Evolutionary conservation across 2,329 filamentous ascomycete species (phyloP).

Genomic region (Penicillium paneum): DNA sequence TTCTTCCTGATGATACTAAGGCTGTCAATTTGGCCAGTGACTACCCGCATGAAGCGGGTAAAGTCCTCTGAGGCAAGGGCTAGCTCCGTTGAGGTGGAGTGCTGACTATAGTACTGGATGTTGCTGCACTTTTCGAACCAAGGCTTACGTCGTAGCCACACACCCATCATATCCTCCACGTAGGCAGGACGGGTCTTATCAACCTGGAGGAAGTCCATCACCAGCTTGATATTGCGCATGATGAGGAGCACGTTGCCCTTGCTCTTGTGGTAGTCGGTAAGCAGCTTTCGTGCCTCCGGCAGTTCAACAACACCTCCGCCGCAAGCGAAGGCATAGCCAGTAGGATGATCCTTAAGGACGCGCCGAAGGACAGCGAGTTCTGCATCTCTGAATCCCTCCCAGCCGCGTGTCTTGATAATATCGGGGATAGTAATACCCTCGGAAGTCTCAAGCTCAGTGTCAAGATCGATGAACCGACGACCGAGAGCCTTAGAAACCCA

Average conservation of each 20-base stretch:
- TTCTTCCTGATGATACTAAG: constrained; percentile 61
- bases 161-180: constrained; percentile 83
- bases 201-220: constrained; percentile 81
- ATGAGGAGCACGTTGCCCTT: constrained; percentile 85
- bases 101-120: constrained; percentile 84
- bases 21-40: constrained; percentile 59
- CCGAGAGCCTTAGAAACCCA: constrained; percentile 77
- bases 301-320: constrained; percentile 91
- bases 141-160: constrained; percentile 82
- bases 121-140: constrained; percentile 95
- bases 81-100: constrained; percentile 50
- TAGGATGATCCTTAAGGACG: constrained; percentile 70
- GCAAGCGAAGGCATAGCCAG: constrained; percentile 82
- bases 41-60: constrained; percentile 65
- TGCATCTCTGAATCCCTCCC: constrained; percentile 80
- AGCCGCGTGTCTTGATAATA: constrained; percentile 73
- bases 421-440: constrained; percentile 77
- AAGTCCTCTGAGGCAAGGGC: constrained; percentile 65
- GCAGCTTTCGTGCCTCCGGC: constrained; percentile 70
- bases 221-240: constrained; percentile 79
- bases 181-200: constrained; percentile 93
- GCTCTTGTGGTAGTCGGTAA: constrained; percentile 67
- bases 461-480: constrained; percentile 79
- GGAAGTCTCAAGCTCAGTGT: constrained; percentile 76
- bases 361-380: constrained; percentile 73